phyloP scores from a whole-genome alignment of 179 eudicot species.

The Actinidia polygama region DNA sequence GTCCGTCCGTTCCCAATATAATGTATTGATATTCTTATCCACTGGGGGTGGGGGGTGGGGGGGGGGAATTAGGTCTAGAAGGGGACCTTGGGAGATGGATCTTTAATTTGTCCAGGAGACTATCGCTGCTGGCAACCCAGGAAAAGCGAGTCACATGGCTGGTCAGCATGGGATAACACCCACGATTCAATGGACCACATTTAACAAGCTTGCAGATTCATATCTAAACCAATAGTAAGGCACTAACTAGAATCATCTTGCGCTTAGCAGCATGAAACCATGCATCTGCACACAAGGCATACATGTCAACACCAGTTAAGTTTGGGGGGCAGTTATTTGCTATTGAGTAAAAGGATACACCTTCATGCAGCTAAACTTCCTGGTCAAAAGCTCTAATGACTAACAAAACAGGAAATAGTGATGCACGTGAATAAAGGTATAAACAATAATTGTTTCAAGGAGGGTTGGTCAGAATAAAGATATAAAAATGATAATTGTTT shows the following conservation, averaged over 20 bases:
- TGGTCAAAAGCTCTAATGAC: conserved; percentile 85
- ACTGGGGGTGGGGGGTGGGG: too few species aligned
- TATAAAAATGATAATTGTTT: too few species aligned
- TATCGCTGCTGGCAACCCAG: too few species aligned
- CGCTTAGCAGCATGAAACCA: conserved; percentile 98
- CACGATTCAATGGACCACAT: background rate
- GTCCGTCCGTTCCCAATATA: too few species aligned
- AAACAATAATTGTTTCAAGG: background rate
- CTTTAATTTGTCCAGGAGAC: too few species aligned
- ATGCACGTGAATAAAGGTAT: background rate
- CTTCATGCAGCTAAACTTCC: conserved; percentile 88
- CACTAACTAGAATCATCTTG: conserved; percentile 46
- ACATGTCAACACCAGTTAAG: conserved; percentile 98
- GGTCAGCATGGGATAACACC: too few species aligned
- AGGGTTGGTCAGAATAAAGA: too few species aligned
- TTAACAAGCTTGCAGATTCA: background rate
- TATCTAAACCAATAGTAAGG: background rate
- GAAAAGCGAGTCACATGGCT: too few species aligned
- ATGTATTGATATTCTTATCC: too few species aligned
- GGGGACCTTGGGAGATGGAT: too few species aligned
- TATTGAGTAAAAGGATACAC: conserved; percentile 74
- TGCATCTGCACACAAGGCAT: conserved; percentile 98
- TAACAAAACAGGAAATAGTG: conserved; percentile 24
- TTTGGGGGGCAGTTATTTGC: conserved; percentile 92
- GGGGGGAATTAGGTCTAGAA: too few species aligned